These are phyloP conservation scores for Rutstroemia sp. DNA, from an alignment of 2,329 filamentous ascomycete species.

Conservation along the genomic window DNA sequence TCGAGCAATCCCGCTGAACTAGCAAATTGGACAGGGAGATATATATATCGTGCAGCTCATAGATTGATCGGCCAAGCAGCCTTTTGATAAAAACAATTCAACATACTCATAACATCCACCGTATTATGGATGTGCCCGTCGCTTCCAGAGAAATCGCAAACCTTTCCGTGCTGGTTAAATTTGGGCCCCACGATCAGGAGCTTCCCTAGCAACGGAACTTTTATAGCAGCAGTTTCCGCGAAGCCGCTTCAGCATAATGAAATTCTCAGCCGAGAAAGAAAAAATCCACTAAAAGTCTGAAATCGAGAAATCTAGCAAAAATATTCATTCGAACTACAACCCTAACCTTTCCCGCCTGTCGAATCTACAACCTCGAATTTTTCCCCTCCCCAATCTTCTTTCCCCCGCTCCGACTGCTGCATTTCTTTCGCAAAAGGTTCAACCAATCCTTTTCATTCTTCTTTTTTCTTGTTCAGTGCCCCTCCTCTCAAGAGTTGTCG, in stretches of 20 bases:
- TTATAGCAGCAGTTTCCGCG: not conserved
- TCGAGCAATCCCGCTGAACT: no score
- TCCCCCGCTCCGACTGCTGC: not conserved
- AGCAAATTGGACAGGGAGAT: no score
- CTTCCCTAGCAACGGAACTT: not conserved
- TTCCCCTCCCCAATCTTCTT: not conserved
- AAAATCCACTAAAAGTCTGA: slow-evolving; percentile 7
- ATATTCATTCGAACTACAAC: not conserved
- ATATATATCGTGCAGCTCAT: no score
- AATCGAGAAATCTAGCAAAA: slow-evolving; percentile 4
- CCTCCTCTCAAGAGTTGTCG: not conserved
- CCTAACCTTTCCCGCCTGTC: not conserved
- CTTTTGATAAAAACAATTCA: no score
- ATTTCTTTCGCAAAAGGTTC: not conserved
- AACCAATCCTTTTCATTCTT: not conserved
- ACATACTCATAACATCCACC: no score
- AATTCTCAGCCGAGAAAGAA: slow-evolving; percentile 5
- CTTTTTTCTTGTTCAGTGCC: not conserved
- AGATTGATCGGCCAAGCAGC: no score
- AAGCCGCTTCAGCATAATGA: not conserved
- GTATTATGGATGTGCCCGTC: no score
- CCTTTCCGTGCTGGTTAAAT: not conserved
- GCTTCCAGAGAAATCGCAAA: no score
- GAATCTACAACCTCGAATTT: slow-evolving; percentile 1
- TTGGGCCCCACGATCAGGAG: not conserved